phyloP scores from a whole-genome alignment of 768 basidiomycete species.

The Butyriboletus loyo region DNA sequence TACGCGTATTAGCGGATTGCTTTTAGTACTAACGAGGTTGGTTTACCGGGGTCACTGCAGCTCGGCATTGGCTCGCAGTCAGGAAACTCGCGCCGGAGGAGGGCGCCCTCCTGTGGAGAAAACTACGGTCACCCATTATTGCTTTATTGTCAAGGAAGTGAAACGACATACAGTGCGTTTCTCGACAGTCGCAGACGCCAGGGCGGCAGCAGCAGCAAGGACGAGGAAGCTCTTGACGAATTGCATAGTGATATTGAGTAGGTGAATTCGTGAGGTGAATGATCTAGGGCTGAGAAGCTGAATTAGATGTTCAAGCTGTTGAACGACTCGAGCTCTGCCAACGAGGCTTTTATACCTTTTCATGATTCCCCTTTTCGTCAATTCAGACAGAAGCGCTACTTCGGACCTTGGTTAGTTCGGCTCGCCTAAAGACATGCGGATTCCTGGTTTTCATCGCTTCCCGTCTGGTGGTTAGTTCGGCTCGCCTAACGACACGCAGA shows the following conservation, averaged over 20 bases:
- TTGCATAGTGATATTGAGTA: not conserved
- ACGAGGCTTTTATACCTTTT: not conserved
- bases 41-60: no score
- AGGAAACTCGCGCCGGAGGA: not conserved
- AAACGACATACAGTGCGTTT: not conserved
- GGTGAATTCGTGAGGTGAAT: not conserved
- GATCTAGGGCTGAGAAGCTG: not conserved
- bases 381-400: no score
- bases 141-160: no score
- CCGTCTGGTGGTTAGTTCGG: no score
- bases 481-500: no score
- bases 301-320: not conserved
- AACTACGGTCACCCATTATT: not conserved
- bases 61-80: no score
- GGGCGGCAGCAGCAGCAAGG: not conserved
- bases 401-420: no score
- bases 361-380: not conserved
- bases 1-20: no score
- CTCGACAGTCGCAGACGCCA: not conserved
- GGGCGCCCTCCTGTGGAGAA: no score
- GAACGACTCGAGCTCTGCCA: not conserved
- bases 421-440: not conserved
- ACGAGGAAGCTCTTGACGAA: not conserved
- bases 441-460: no score
- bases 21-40: no score